Evolutionary conservation across 495 filamentous ascomycete genomes (phyloP).

Genomic region (Tuber magnatum): DNA sequence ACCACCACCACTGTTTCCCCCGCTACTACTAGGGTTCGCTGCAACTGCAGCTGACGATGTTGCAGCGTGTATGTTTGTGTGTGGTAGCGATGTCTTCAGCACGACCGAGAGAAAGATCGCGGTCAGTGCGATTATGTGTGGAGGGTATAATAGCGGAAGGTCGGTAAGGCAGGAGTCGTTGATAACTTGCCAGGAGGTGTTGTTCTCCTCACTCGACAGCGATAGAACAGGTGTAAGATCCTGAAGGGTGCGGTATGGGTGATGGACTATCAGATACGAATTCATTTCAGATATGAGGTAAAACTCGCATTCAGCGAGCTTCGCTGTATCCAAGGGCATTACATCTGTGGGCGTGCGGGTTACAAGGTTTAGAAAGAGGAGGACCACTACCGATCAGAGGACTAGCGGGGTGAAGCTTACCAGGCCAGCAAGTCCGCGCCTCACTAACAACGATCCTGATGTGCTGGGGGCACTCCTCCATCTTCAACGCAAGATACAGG

Average conservation of each 20-base stretch:
- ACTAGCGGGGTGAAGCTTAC: slow-evolving; percentile 45
- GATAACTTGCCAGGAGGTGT: slow-evolving; percentile 76
- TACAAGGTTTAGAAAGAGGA: slow-evolving; percentile 25
- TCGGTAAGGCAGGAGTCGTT: slow-evolving; percentile 97
- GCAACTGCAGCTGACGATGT: slow-evolving; percentile 45
- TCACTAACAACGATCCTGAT: slow-evolving; percentile 81
- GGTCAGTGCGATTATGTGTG: slow-evolving; percentile 83
- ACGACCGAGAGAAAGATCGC: slow-evolving; percentile 81
- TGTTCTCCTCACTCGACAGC: slow-evolving; percentile 68
- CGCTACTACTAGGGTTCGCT: slow-evolving; percentile 41
- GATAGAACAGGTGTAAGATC: slow-evolving; percentile 62
- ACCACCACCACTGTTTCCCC: slow-evolving; percentile 40
- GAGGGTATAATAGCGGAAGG: slow-evolving; percentile 76
- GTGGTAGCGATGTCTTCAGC: slow-evolving; percentile 55
- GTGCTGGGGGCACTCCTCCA: slow-evolving; percentile 96
- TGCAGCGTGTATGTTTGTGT: slow-evolving; percentile 34
- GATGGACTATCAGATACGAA: slow-evolving; percentile 89
- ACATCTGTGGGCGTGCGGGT: slow-evolving; percentile 52
- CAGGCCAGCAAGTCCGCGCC: slow-evolving; percentile 78
- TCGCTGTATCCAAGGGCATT: slow-evolving; percentile 71
- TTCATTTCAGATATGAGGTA: slow-evolving; percentile 90
- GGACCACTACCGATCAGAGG: slow-evolving; percentile 27
- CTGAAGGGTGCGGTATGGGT: slow-evolving; percentile 86
- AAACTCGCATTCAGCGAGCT: slow-evolving; percentile 94
- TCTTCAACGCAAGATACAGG: slow-evolving; percentile 93